Base-by-base conservation (phyloP, 495 filamentous ascomycete genomes). In the Penicillium longicatenatum region DNA sequence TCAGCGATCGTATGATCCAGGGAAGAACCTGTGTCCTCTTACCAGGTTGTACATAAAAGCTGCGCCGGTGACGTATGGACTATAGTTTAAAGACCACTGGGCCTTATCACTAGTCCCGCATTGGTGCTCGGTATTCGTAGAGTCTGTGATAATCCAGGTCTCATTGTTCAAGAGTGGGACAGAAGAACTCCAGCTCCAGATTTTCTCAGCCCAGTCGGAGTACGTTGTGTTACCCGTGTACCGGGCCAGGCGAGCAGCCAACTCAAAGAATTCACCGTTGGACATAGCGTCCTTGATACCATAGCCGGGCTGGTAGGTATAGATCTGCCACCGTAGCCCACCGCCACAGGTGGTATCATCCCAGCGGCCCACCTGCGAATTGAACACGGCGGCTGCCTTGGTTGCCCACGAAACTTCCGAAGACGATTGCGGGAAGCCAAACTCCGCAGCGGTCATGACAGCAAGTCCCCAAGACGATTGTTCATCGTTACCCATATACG, bases 181-280 rank as follows among this genome's bases (percentile, higher is more conserved):
- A 30, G 22, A 42, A 63, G 60, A 60, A 48, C 80, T 80, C 89
- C 89, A 93, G 53, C 90, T 82, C 74, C 82, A 93, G 37, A 85
- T 78, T 64, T 74, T 83, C 42, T 82, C 78, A 1, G 88, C 90
- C 89, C 88, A 92, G 1, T 84, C 68, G 16, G 81, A 78, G 63
- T 92, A 91, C 0, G 86, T 89, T 29, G 77, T 64, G 62, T 93
- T 90, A 14, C 78, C 75, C 6, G 89, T 92, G 65, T 89, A 91
- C 26, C 83, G 76, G 1, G 86, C 89, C 12, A 93, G 73, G 9
- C 90, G 82, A 10, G 89, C 82, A 12, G 82, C 85, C 8, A 93
- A 71, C 60, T 90, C 88, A 68, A 91, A 85, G 62, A 90, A 85
- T 31, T 80, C 78, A 3, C 79, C 89, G 58, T 89, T 89, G 3